A percentile compares a stretch with the other conserved stretches of the same genome.
These are phyloP conservation scores for Penicillium psychrofluorescens DNA, from an alignment of 495 filamentous ascomycete species.

Conservation along the genomic window DNA sequence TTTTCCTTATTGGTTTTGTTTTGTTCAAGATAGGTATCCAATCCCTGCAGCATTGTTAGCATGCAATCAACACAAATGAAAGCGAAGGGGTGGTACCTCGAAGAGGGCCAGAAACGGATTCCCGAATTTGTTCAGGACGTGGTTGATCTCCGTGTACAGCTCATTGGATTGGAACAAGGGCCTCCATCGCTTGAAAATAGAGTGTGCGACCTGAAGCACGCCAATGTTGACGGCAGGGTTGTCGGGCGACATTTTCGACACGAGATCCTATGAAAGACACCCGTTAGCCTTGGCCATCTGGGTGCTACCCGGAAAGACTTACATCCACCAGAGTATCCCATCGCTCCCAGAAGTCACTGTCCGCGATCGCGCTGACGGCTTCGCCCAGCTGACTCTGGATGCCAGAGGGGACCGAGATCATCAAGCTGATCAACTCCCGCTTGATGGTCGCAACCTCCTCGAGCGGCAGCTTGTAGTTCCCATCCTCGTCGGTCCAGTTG, in stretches of 20 bases:
- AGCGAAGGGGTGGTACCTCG: conserved; percentile 41
- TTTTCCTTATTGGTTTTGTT: conserved; percentile 65
- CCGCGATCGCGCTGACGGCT: conserved; percentile 91
- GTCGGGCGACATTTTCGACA: conserved; percentile 70
- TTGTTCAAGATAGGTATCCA: conserved; percentile 69
- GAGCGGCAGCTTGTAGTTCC: conserved; percentile 74
- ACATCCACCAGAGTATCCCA: conserved; percentile 91
- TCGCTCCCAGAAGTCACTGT: conserved; percentile 92
- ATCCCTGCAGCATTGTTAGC: conserved; percentile 42
- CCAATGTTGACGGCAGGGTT: conserved; percentile 81
- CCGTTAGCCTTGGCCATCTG: too few species aligned
- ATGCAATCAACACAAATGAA: not conserved
- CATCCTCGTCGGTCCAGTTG: conserved; percentile 91
- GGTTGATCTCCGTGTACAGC: conserved; percentile 88
- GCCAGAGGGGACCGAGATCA: conserved; percentile 80
- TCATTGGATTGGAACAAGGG: conserved; percentile 87
- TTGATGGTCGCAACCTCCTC: conserved; percentile 87
- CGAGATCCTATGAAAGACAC: conserved; percentile 58
- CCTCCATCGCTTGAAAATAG: conserved; percentile 94
- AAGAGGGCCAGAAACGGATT: conserved; percentile 73
- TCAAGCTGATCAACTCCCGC: conserved; percentile 85
- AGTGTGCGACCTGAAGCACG: conserved; percentile 93
- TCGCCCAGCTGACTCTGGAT: conserved; percentile 94
- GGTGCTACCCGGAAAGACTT: conserved; percentile 6
- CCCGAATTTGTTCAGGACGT: conserved; percentile 79